A percentile compares a stretch with the other conserved stretches of the same genome.
phyloP scores from a whole-genome alignment of 2,329 filamentous ascomycete species.

The Aspergillus nomiae region DNA sequence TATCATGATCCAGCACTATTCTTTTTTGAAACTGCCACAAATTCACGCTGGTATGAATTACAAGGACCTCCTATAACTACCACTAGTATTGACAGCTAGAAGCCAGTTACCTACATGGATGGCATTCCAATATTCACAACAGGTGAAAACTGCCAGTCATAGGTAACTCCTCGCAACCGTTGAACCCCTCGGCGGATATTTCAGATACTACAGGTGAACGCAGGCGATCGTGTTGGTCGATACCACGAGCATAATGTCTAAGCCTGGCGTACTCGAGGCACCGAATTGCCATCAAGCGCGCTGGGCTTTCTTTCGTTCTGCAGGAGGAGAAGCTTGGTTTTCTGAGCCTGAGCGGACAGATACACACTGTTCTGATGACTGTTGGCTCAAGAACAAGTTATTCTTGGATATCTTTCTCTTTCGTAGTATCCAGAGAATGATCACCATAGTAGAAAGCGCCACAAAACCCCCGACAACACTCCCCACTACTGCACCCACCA shows the following conservation, averaged over 20 bases:
- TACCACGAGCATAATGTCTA: background rate
- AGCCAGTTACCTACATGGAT: too few relatives aligned
- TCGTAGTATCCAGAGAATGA: background rate
- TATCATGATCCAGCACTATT: too few relatives aligned
- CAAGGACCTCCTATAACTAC: too few relatives aligned
- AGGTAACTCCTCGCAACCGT: too few relatives aligned
- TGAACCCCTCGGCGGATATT: fast-evolving
- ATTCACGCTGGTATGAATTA: too few relatives aligned
- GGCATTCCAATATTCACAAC: too few relatives aligned
- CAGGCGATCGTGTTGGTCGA: background rate
- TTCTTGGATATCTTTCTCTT: background rate
- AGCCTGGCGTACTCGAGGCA: fast-evolving
- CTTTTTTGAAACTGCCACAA: too few relatives aligned
- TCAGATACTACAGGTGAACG: too few relatives aligned
- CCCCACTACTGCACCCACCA: background rate
- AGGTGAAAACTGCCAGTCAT: fast-evolving
- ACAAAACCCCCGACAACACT: too few relatives aligned
- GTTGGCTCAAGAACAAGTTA: background rate
- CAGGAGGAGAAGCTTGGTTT: background rate
- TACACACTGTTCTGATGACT: fast-evolving
- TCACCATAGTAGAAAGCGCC: background rate
- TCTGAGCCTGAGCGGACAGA: background rate
- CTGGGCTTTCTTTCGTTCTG: background rate
- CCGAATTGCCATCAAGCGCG: background rate
- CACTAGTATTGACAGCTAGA: too few relatives aligned